Percentiles rank a stretch among this genome's conserved stretches.
Conservation (phyloP, 164 flowering plant species). For the Vitis labrusca region DNA sequence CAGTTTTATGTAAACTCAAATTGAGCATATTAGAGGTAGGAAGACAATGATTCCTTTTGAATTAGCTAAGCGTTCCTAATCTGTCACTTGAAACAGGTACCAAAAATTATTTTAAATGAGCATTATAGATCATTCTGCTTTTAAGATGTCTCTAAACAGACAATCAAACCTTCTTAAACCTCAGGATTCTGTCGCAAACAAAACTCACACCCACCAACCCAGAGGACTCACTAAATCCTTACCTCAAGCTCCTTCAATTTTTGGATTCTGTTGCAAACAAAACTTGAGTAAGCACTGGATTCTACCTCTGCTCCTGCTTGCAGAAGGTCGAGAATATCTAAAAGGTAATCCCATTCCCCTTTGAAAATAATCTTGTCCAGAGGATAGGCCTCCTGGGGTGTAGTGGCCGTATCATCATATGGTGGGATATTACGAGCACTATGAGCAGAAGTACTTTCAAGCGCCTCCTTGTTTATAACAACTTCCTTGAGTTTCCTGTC, state of each 20-base stretch:
- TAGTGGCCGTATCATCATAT: conserved; percentile 56
- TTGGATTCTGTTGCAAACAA: conserved; percentile 58
- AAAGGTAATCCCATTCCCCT: conserved; percentile 68
- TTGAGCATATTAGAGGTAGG: too few species aligned
- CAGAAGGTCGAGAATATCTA: conserved; percentile 43
- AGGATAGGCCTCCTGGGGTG: conserved; percentile 73
- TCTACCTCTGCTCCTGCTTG: conserved; percentile 26
- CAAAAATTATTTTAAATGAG: not conserved
- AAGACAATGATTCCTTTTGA: too few species aligned
- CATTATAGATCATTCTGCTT: not conserved
- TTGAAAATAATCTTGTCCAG: conserved; percentile 65
- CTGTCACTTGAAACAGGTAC: not conserved
- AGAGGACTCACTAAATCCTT: not conserved
- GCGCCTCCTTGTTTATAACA: conserved; percentile 45
- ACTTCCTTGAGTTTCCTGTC: conserved; percentile 33
- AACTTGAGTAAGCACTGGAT: conserved; percentile 46
- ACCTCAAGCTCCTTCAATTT: conserved; percentile 59
- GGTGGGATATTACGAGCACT: conserved; percentile 65
- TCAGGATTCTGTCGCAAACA: not conserved
- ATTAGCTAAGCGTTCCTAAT: too few species aligned
- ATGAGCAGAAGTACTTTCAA: conserved; percentile 28
- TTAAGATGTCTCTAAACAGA: too few species aligned
- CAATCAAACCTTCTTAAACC: too few species aligned
- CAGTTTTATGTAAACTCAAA: too few species aligned
- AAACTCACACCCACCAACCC: not conserved